A percentile compares a stretch with the other conserved stretches of the same genome.
Conservation (phyloP, 1,139 yeast genomes). For the Taphrina populina region DNA sequence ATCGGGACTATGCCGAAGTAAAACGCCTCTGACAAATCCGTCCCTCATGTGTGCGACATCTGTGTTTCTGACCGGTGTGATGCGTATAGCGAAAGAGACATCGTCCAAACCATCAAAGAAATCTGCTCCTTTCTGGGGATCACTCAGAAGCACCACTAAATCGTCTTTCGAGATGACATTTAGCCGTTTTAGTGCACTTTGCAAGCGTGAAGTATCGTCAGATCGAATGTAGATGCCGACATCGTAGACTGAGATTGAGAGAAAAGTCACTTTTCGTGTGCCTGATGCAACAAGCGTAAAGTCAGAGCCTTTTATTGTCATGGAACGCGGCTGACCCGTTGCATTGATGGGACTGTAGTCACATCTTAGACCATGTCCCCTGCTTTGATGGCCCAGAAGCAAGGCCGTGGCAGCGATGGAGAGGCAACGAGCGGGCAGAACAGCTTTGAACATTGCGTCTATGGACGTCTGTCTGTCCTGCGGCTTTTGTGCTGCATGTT, state of each 20-base stretch:
- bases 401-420: too few relatives aligned
- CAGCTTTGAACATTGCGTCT: too few relatives aligned
- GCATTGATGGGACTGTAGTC: constrained; percentile 18
- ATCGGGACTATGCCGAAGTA: constrained; percentile 43
- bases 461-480: too few relatives aligned
- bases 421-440: too few relatives aligned
- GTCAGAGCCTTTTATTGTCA: background rate
- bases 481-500: too few relatives aligned
- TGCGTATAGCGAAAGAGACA: constrained; percentile 65
- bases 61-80: constrained; percentile 83
- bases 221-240: constrained; percentile 19
- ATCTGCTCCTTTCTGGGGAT: constrained; percentile 54
- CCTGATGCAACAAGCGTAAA: constrained; percentile 19
- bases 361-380: too few relatives aligned
- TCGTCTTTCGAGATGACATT: constrained; percentile 1
- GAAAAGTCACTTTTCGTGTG: constrained; percentile 26
- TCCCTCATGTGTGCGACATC: constrained; percentile 86
- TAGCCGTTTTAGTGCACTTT: background rate
- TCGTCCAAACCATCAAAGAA: constrained; percentile 59
- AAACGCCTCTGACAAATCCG: constrained; percentile 76
- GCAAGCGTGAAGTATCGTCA: constrained; percentile 1
- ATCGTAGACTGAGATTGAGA: constrained; percentile 21
- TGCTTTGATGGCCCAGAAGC: too few relatives aligned
- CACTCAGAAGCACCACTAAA: constrained; percentile 13
- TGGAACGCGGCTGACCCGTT: background rate